phyloP scores from a whole-genome alignment of 129 eudicot genomes.

The Centaurea solstitialis region DNA sequence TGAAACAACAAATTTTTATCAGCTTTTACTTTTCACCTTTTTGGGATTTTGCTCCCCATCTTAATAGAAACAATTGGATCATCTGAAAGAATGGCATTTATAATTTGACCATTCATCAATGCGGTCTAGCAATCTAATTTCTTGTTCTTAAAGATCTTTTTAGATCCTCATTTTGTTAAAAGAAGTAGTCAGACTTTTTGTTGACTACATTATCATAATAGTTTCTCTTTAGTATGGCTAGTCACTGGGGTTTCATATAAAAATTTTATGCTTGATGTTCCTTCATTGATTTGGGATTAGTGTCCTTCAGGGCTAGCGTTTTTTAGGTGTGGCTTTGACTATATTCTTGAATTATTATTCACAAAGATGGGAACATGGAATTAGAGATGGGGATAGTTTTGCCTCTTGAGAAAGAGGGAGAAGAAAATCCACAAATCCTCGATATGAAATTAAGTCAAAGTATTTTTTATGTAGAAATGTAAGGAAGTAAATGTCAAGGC shows the following conservation, averaged over 20 bases:
- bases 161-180: neutral
- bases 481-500: neutral
- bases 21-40: neutral
- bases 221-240: neutral
- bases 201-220: neutral
- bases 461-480: neutral
- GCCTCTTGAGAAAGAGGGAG: neutral
- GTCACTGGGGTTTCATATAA: neutral
- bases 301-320: neutral
- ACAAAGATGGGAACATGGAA: neutral
- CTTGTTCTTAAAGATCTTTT: neutral
- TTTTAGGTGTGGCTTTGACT: neutral
- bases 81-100: conserved; percentile 3
- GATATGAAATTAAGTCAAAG: neutral
- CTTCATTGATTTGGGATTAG: neutral
- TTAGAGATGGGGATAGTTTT: neutral
- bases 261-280: neutral
- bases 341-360: neutral
- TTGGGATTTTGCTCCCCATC: neutral
- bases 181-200: neutral
- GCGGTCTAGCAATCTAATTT: neutral
- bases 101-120: neutral
- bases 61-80: neutral
- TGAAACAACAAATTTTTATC: neutral
- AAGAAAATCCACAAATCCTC: neutral